Conservation (phyloP, 2,329 filamentous ascomycete species). For the Pseudocercospora pini-densiflorae region DNA sequence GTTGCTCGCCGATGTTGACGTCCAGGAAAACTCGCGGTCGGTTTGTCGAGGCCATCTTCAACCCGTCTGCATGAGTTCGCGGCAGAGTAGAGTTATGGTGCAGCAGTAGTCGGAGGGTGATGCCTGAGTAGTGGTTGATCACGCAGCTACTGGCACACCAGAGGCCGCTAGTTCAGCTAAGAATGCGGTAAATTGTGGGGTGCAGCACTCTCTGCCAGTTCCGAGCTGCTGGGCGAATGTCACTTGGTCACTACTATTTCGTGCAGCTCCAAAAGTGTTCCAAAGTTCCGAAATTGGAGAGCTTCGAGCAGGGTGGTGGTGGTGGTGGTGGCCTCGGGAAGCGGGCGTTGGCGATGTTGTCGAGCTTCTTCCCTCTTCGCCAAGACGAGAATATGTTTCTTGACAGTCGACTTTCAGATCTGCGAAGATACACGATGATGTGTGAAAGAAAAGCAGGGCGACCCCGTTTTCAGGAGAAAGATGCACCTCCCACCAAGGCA, state of each 20-base stretch:
- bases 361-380: not conserved
- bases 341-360: not conserved
- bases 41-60: slow-evolving; percentile 25
- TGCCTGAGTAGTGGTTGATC: not conserved
- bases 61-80: not conserved
- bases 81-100: not conserved
- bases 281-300: not conserved
- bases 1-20: slow-evolving; percentile 45
- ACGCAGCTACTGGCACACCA: not conserved
- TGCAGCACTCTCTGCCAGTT: not conserved
- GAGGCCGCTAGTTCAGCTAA: not conserved
- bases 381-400: no score
- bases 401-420: not conserved
- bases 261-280: not conserved
- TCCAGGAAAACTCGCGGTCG: slow-evolving; percentile 50
- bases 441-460: not conserved
- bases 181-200: not conserved
- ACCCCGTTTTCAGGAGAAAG: not conserved
- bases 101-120: slow-evolving; percentile 3
- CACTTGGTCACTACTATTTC: not conserved
- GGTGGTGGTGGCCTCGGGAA: not conserved
- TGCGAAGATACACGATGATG: not conserved
- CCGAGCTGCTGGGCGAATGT: not conserved
- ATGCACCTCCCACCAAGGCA: not conserved
- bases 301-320: not conserved